These are phyloP conservation scores for Grosmannia clavigera DNA, from an alignment of 2,329 filamentous ascomycete genomes.

Conservation along the genomic window DNA sequence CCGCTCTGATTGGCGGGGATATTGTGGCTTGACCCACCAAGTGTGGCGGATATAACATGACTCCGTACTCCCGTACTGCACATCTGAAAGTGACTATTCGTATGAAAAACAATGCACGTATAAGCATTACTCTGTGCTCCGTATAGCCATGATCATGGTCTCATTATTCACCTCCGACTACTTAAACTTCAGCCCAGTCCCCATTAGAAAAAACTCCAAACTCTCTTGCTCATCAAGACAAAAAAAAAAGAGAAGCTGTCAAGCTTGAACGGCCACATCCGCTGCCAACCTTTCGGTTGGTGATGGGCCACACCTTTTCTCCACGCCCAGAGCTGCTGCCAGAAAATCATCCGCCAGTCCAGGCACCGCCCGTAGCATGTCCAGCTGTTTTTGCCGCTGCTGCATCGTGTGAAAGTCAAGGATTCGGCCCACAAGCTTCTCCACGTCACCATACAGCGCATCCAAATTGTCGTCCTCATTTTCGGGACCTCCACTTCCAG, in stretches of 20 bases:
- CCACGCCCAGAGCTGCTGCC: neutral
- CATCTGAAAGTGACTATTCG: no score
- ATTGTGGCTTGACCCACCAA: neutral
- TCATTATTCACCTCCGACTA: no score
- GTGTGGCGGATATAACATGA: neutral
- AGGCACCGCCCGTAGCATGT: neutral
- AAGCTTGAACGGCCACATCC: no score
- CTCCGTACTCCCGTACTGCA: no score
- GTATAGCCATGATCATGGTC: no score
- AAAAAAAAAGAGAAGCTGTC: no score
- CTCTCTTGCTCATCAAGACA: no score
- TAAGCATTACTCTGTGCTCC: no score
- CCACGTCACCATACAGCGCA: slow-evolving; percentile 34
- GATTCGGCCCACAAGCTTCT: slow-evolving; percentile 39
- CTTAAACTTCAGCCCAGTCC: no score
- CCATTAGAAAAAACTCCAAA: no score
- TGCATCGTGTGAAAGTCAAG: slow-evolving; percentile 30
- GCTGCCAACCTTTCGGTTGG: no score
- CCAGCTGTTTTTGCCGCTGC: slow-evolving; percentile 8
- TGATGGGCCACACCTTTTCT: neutral
- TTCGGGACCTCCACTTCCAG: neutral
- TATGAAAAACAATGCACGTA: no score
- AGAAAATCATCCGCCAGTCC: neutral
- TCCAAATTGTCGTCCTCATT: slow-evolving; percentile 29
- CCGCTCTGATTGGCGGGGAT: neutral